A percentile compares a stretch with the other conserved stretches of the same genome.
Conservation (phyloP, 345 rosid species). For the Aethionema arabicum region DNA sequence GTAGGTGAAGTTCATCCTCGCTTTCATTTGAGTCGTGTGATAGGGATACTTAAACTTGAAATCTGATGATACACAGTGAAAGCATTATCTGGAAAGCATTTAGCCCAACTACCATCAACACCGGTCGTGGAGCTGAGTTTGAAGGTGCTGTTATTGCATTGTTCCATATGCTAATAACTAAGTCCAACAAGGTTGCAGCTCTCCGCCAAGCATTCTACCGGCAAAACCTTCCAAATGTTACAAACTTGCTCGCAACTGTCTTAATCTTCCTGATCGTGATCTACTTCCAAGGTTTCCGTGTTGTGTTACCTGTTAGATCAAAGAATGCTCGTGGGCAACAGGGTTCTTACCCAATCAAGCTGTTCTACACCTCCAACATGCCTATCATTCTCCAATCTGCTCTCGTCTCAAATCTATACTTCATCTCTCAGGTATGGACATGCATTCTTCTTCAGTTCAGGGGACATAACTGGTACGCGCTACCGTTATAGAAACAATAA, state of each 20-base stretch:
- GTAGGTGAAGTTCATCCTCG: conserved; percentile 36
- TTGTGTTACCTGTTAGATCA: conserved; percentile 84
- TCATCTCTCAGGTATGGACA: conserved; percentile 74
- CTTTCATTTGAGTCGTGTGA: not conserved
- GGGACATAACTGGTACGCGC: not conserved
- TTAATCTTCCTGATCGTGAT: conserved; percentile 77
- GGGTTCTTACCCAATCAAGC: conserved; percentile 85
- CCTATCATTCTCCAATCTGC: conserved; percentile 87
- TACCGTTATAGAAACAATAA: not conserved
- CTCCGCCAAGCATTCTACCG: conserved; percentile 86
- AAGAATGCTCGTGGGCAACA: conserved; percentile 94
- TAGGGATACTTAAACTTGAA: not conserved
- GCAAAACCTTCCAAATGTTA: conserved; percentile 86
- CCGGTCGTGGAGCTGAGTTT: conserved; percentile 88
- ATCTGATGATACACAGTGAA: conserved; percentile 45
- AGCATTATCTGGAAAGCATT: conserved; percentile 87
- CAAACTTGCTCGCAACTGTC: conserved; percentile 79
- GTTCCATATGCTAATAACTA: conserved; percentile 75
- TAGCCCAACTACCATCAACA: conserved; percentile 86
- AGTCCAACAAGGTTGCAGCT: conserved; percentile 74
- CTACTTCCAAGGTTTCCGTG: conserved; percentile 96
- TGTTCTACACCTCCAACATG: conserved; percentile 93
- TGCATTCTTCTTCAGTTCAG: not conserved
- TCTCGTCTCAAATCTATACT: conserved; percentile 77
- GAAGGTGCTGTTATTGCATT: conserved; percentile 92